Base-by-base conservation (phyloP, 768 basidiomycete species). In the Boletus rubescentipes region DNA sequence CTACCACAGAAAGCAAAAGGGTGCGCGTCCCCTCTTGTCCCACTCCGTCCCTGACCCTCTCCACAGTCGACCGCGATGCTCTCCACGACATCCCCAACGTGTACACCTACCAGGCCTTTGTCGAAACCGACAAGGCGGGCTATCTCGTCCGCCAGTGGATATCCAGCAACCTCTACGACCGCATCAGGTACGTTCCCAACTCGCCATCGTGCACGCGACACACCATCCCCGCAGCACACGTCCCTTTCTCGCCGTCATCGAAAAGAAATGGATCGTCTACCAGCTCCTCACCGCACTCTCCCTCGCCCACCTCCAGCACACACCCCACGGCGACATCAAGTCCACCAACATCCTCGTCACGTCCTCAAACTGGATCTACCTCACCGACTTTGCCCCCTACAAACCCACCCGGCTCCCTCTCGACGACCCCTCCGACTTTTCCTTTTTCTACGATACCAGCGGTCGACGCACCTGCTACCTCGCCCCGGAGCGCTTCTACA, bases 191-290 rank as follows among this genome's bases (percentile, higher is more conserved):
- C 50, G 84, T 46, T n/a, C 45, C 18, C 40, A 42, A 4, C 5
- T 9, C 23, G 1, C 21, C 10, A 6, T n/a, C 9, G 23, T 29
- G 26, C 29, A 45, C 32, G 47, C 49, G 46, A 34, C 51, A 9
- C 41, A 40, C 40, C 42, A 3, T 36, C 41, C 8, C 7, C 10
- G 1, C 62, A 99, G 97, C 66, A 98, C 95, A 3, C 91, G 96
- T 34, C 97, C 97, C 4, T 99, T 98, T 73, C 77, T 99, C 37
- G 88, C 85, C 57, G 70, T 78, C 56, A 80, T 98, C 21, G 97
- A 99, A 77, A 98, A 98, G 81, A 93, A 92, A 67, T 99, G 96
- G 97, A 93, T 98, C 54, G 86, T 89, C 0, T 99, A 93, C 65
- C 97, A 98, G 69, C 77, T 98, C 2, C 77, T 98, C 55, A 87